phyloP scores from a whole-genome alignment of 2,329 filamentous ascomycete genomes.

The Fusarium sp. region DNA sequence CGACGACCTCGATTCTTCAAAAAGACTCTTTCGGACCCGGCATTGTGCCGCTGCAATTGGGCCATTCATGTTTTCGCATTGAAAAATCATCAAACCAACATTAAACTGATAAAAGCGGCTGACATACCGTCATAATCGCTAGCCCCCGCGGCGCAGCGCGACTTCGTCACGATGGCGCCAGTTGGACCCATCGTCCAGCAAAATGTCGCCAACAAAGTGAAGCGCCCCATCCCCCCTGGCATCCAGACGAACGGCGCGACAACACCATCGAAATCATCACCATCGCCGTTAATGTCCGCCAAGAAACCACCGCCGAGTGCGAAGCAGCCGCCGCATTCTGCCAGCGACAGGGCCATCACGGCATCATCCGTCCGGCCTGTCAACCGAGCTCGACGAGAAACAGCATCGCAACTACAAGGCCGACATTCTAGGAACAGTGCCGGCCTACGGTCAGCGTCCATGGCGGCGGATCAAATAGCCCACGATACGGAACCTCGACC shows the following conservation, averaged over 20 bases:
- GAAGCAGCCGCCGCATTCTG: slow-evolving; percentile 54
- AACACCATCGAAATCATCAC: slow-evolving; percentile 68
- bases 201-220: slow-evolving; percentile 68
- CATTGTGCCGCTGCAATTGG: slow-evolving; percentile 31
- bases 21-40: slow-evolving; percentile 14
- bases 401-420: slow-evolving; percentile 57
- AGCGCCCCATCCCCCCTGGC: slow-evolving; percentile 74
- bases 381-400: slow-evolving; percentile 71
- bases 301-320: slow-evolving; percentile 64
- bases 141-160: slow-evolving; percentile 44
- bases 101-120: slow-evolving; percentile 31
- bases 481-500: slow-evolving; percentile 61
- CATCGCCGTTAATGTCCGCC: slow-evolving; percentile 67
- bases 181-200: slow-evolving; percentile 62
- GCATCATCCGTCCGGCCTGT: slow-evolving; percentile 61
- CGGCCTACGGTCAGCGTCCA: slow-evolving; percentile 62
- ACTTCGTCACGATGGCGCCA: slow-evolving; percentile 63
- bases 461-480: slow-evolving; percentile 57
- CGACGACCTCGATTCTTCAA: slow-evolving; percentile 29
- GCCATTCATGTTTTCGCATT: slow-evolving; percentile 43
- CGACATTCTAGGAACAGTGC: slow-evolving; percentile 65
- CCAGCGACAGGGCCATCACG: slow-evolving; percentile 53
- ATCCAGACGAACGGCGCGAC: slow-evolving; percentile 73
- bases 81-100: slow-evolving; percentile 16
- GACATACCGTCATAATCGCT: slow-evolving; percentile 31